Percentiles rank a stretch among this genome's conserved stretches.
phyloP scores from a whole-genome alignment of 2,329 filamentous ascomycete species.

The Fusarium neocosmosporiellum region DNA sequence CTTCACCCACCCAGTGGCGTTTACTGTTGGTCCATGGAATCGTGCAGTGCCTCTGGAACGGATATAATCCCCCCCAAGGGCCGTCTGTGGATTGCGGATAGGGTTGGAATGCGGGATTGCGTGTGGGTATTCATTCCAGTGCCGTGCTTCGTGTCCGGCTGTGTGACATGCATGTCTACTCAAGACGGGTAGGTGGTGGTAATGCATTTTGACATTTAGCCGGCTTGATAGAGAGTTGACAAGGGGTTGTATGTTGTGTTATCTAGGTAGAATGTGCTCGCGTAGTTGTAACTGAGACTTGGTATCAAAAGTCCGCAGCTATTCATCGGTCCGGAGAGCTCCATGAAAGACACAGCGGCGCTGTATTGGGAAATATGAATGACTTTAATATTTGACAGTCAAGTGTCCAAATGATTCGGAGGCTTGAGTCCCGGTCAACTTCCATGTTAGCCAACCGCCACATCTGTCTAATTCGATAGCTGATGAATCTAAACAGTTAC shows the following conservation, averaged over 20 bases:
- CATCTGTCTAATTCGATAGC: neutral
- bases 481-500: neutral
- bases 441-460: neutral
- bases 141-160: neutral
- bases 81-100: slow-evolving; percentile 9
- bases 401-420: neutral
- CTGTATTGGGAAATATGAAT: neutral
- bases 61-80: neutral
- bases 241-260: neutral
- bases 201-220: neutral
- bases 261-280: neutral
- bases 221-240: neutral
- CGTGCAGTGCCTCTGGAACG: neutral
- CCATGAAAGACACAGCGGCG: neutral
- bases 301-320: neutral
- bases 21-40: neutral
- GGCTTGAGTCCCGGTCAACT: neutral
- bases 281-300: neutral
- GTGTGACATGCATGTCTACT: neutral
- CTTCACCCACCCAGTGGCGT: neutral
- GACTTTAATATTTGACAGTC: neutral
- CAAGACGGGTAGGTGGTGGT: neutral
- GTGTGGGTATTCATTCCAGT: slow-evolving; percentile 26
- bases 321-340: neutral
- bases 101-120: slow-evolving; percentile 9